Base-by-base conservation (phyloP, 2,329 filamentous ascomycete genomes). In the Aspergillus bombycis region DNA sequence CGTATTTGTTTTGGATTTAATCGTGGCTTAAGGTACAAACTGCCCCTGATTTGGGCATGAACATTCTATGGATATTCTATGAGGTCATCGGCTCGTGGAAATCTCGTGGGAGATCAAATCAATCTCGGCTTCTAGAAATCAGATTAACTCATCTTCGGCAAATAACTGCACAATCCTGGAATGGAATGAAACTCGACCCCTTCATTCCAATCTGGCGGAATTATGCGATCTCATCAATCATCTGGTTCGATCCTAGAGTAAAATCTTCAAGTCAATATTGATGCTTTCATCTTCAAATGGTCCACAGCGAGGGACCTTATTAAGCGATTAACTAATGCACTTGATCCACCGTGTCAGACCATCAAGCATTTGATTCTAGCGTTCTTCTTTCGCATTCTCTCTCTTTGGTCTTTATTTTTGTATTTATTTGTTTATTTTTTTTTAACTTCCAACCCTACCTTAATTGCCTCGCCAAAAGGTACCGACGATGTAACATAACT, bases 321-420 rank as follows among this genome's bases (percentile, higher is more conserved):
- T 55, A 14, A 55, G 34, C n/a, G 21, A 55, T 55, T 36, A 55
- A 55, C 32, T 55, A 55, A 55, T 28, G 32, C 21, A 55, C 32
- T 38, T 14, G 32, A 55, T 55, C 52, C 52, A 38, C 52, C n/a
- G 5, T 23, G 12, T 55, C 14, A 23, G 52, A 67, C 65, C 64
- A 41, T 55, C 41, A 48, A 41, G 38, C 38, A 41, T 41, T 41
- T 41, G 16, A 41, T 41, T 46, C 62, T 57, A 52, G 57, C 57
- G 45, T n/a, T 53, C 62, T 58, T 21, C 36, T 61, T 62, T 62
- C 43, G 30, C 55, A 43, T 58, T 46, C 55, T 36, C 23, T 50
- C 23, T 53, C 55, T 56, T 19, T n/a, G n/a, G 21, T 45, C 19
- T 23, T 21, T 28, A 32, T 28, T 36, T 28, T 50, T n/a, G 48